phyloP scores from a whole-genome alignment of 1,284 basidiomycete genomes.

The Moesziomyces antarcticus region DNA sequence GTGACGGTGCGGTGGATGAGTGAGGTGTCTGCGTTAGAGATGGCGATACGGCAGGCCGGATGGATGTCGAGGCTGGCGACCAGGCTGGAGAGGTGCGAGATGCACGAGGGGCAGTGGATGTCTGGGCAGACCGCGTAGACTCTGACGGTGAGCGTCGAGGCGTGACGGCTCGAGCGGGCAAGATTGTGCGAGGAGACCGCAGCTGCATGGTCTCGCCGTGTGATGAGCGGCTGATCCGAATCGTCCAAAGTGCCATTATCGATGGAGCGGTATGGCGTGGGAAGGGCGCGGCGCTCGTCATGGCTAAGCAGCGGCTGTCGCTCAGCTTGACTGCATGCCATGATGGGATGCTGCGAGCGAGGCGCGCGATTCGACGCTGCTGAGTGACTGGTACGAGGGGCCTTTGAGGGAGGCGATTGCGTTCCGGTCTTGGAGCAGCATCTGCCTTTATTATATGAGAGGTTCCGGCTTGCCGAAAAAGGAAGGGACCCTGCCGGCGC shows the following conservation, averaged over 20 bases:
- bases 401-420: too few relatives aligned
- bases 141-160: constrained; percentile 15
- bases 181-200: constrained; percentile 7
- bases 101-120: constrained; percentile 70
- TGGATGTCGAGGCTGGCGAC: constrained; percentile 46
- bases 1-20: constrained; percentile 66
- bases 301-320: background rate
- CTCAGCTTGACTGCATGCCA: background rate
- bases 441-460: too few relatives aligned
- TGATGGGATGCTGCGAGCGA: background rate
- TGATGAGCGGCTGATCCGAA: constrained; percentile 1
- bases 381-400: too few relatives aligned
- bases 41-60: constrained; percentile 5
- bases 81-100: constrained; percentile 66
- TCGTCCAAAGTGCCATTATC: background rate
- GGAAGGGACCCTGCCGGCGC: too few relatives aligned
- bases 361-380: background rate
- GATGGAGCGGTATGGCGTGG: background rate
- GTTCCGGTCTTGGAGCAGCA: too few relatives aligned
- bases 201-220: constrained; percentile 1
- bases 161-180: too few relatives aligned
- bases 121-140: constrained; percentile 36
- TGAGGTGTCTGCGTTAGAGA: constrained; percentile 62
- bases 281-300: background rate
- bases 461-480: too few relatives aligned